These are phyloP conservation scores for Zasmidium citrigriseum DNA, from an alignment of 2,329 filamentous ascomycete species.

Conservation along the genomic window DNA sequence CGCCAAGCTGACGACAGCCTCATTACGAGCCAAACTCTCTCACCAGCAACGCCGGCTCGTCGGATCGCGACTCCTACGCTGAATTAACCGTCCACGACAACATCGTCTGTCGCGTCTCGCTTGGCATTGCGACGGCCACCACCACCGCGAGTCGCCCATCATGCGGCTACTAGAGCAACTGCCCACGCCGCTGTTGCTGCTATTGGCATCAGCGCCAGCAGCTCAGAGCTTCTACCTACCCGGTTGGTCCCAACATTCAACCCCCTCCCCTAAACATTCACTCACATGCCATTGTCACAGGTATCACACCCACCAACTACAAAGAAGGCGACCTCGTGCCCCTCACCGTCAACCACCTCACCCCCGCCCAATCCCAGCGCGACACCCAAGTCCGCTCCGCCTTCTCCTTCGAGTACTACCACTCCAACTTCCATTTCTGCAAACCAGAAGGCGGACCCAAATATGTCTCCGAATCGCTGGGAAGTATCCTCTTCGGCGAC, in stretches of 20 bases:
- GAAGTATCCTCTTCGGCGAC: conserved; percentile 96
- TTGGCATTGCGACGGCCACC: conserved; percentile 6
- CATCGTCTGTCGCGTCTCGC: neutral
- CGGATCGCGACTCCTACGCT: neutral
- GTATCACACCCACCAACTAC: conserved; percentile 89
- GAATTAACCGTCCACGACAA: neutral
- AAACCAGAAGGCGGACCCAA: conserved; percentile 73
- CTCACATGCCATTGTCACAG: conserved; percentile 5
- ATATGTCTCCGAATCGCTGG: conserved; percentile 82
- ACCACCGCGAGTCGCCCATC: conserved; percentile 8
- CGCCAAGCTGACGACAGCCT: conserved; percentile 10
- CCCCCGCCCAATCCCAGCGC: conserved; percentile 73
- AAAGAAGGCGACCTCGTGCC: conserved; percentile 76
- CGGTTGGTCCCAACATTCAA: conserved; percentile 55
- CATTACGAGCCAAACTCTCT: neutral
- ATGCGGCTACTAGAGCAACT: conserved; percentile 25
- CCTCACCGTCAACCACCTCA: conserved; percentile 89
- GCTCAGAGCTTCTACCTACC: conserved; percentile 77
- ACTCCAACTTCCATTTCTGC: conserved; percentile 85
- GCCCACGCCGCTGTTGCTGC: conserved; percentile 21
- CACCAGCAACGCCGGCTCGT: neutral
- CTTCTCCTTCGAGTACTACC: conserved; percentile 95
- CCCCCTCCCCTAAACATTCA: conserved; percentile 65
- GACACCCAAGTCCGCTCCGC: conserved; percentile 88
- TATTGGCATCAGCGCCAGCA: conserved; percentile 29